Percentiles rank a stretch among this genome's conserved stretches.
Conservation (phyloP, 23 red algal genomes). For the Chondrus crispus region DNA sequence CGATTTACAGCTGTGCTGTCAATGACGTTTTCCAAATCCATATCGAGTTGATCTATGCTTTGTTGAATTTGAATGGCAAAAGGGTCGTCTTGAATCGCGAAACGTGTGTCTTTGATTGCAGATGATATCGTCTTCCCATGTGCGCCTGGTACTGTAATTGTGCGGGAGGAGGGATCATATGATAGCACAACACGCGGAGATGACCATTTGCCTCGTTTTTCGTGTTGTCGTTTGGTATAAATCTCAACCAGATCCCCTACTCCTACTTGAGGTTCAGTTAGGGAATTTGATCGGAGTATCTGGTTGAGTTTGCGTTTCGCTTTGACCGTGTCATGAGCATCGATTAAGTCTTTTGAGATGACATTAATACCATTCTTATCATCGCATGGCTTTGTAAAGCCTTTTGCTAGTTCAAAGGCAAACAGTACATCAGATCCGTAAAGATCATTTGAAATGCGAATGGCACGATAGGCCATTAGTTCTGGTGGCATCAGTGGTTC, state of each 20-base stretch:
- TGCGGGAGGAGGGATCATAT: not conserved
- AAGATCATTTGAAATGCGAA: not conserved
- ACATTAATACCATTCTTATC: too few species aligned
- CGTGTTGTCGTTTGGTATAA: not conserved
- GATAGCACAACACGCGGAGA: not conserved
- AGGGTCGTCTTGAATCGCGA: not conserved
- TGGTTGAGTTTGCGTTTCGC: not conserved
- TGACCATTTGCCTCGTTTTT: not conserved
- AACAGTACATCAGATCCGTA: slow-evolving; percentile 6
- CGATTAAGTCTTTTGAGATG: not conserved
- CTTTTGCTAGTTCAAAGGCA: not conserved
- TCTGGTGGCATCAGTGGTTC: not conserved
- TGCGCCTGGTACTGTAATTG: not conserved
- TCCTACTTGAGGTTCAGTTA: not conserved
- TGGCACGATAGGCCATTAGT: not conserved
- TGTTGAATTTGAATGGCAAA: not conserved
- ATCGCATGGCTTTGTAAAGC: not conserved
- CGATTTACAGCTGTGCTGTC: not conserved
- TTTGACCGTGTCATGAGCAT: not conserved
- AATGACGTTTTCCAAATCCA: not conserved
- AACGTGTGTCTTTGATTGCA: not conserved
- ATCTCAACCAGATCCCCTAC: not conserved
- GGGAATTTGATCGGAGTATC: not conserved
- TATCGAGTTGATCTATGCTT: slow-evolving; percentile 8
- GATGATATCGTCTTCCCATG: not conserved